phyloP scores from a whole-genome alignment of 75 land plant genomes.

The Chamaecyparis obtusa region DNA sequence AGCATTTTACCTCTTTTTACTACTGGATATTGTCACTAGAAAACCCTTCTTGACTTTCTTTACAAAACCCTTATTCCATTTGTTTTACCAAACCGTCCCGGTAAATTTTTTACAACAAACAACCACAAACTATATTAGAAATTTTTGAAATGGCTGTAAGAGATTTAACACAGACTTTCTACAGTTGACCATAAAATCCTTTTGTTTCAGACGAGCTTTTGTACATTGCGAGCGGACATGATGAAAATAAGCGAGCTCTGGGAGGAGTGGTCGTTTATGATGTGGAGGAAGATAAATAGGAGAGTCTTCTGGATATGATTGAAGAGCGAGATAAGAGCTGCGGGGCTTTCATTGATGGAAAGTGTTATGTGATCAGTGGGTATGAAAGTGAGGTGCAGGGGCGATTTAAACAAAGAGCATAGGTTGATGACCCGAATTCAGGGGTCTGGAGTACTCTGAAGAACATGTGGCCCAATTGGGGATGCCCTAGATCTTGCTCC shows the following conservation, averaged over 20 bases:
- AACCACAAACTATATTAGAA: too few relatives aligned
- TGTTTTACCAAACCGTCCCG: too few relatives aligned
- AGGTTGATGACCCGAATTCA: slow-evolving; percentile 9
- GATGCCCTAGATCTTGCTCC: slow-evolving; percentile 1
- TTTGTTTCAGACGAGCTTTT: not conserved
- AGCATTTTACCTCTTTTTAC: too few relatives aligned
- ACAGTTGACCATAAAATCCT: too few relatives aligned
- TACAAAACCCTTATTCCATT: too few relatives aligned
- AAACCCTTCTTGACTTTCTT: too few relatives aligned
- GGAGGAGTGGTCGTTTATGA: slow-evolving; percentile 19
- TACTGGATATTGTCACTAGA: too few relatives aligned
- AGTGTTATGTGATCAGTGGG: slow-evolving; percentile 31
- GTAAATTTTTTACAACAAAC: too few relatives aligned
- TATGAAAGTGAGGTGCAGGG: slow-evolving; percentile 29
- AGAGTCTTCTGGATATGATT: slow-evolving; percentile 23
- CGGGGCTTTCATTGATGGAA: slow-evolving; percentile 18
- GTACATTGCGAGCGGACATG: slow-evolving; percentile 43
- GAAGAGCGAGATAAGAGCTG: slow-evolving; percentile 32
- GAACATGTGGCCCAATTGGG: slow-evolving; percentile 13
- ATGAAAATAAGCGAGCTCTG: slow-evolving; percentile 31
- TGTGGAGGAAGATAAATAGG: slow-evolving; percentile 26
- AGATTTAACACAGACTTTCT: too few relatives aligned
- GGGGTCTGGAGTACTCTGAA: slow-evolving; percentile 17
- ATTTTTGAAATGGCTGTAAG: too few relatives aligned
- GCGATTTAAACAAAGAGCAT: slow-evolving; percentile 19